A percentile compares a stretch with the other conserved stretches of the same genome.
phyloP scores from a whole-genome alignment of 176 grass and related monocot genomes.

The Sorghum bicolor region Sorghum_bicolor_NCBIv3 NC_012872.2:66107001-66107500 shows the following conservation, averaged over 20 bases:
- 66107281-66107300: neutral
- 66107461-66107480: slow-evolving; percentile 54
- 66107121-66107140: neutral
- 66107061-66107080: slow-evolving; percentile 26
- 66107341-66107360: neutral
- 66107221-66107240: neutral
- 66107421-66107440: slow-evolving; percentile 18
- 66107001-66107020: slow-evolving; percentile 1
- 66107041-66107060: slow-evolving; percentile 30
- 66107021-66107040: slow-evolving; percentile 33
- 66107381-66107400: slow-evolving; percentile 41
- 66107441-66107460: slow-evolving; percentile 45
- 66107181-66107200: neutral
- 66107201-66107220: neutral
- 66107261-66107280: neutral
- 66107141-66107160: neutral
- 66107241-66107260: slow-evolving; percentile 12
- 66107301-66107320: neutral
- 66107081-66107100: slow-evolving; percentile 22
- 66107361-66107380: neutral
- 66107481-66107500: slow-evolving; percentile 26
- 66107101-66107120: slow-evolving; percentile 42
- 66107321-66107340: neutral
- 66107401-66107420: slow-evolving; percentile 22
- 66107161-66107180: neutral